Evolutionary conservation across 1,284 basidiomycete species (phyloP).

Genomic region (Irpex sp.): DNA sequence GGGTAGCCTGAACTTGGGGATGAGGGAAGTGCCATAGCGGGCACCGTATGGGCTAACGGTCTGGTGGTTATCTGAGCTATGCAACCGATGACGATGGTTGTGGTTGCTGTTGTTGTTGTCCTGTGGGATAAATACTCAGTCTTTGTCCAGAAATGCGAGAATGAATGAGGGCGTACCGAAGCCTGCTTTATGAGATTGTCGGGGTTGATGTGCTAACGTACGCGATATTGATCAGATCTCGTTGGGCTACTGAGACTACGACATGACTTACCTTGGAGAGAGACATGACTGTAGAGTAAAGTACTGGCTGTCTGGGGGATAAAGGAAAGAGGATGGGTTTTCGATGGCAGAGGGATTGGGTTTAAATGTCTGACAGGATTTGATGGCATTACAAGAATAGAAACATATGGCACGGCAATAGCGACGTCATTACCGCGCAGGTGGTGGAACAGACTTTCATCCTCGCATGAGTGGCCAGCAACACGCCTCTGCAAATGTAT

Average conservation of each 20-base stretch:
- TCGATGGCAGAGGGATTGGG: neutral
- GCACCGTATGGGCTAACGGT: constrained; percentile 52
- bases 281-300: constrained; percentile 31
- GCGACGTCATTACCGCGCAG: too few relatives aligned
- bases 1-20: constrained; percentile 70
- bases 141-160: neutral
- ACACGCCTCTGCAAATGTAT: neutral
- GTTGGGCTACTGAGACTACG: neutral
- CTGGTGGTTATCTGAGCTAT: constrained; percentile 32
- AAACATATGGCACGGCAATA: neutral
- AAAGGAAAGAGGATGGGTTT: neutral
- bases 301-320: constrained; percentile 2
- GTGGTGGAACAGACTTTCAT: neutral
- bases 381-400: neutral
- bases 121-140: neutral
- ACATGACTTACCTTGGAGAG: constrained; percentile 43
- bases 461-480: neutral
- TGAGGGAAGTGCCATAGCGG: constrained; percentile 57
- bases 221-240: neutral
- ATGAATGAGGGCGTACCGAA: constrained; percentile 33
- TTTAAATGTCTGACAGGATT: neutral
- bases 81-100: constrained; percentile 36
- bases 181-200: constrained; percentile 55
- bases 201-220: constrained; percentile 56
- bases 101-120: constrained; percentile 37